Evolutionary conservation across 345 rosid species (phyloP).

Genomic region (Eucalyptus curtisii): DNA sequence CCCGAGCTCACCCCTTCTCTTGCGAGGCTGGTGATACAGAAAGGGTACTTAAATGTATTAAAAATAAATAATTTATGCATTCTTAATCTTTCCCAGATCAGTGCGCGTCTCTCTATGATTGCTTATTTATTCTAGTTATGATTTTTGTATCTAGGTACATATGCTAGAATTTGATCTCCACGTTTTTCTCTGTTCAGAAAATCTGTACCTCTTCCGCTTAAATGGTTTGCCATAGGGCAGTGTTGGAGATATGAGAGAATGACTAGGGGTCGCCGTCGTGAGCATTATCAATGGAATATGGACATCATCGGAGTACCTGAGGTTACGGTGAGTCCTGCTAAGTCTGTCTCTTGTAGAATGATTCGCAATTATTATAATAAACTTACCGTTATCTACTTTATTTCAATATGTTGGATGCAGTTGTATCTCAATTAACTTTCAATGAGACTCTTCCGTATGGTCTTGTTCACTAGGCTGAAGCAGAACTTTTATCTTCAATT

Average conservation of each 20-base stretch:
- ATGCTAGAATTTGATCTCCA: constrained; percentile 56
- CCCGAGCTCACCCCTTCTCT: constrained; percentile 97
- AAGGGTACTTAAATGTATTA: constrained; percentile 44
- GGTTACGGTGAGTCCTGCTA: constrained; percentile 45
- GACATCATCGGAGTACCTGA: constrained; percentile 91
- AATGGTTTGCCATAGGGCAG: constrained; percentile 96
- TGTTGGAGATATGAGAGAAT: constrained; percentile 99
- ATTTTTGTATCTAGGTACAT: constrained; percentile 44
- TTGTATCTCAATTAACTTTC: background rate
- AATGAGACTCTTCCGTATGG: background rate
- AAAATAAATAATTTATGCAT: background rate
- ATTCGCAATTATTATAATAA: background rate
- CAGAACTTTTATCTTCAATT: constrained; percentile 82
- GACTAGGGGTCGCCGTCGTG: constrained; percentile 96
- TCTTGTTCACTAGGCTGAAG: constrained; percentile 59
- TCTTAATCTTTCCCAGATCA: background rate
- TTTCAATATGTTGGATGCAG: background rate
- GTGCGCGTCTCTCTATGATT: background rate
- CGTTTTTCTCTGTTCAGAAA: constrained; percentile 73
- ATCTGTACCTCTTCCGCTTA: constrained; percentile 80
- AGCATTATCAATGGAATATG: constrained; percentile 99
- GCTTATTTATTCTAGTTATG: constrained; percentile 10
- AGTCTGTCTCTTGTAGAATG: background rate
- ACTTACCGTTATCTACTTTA: background rate
- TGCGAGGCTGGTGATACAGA: constrained; percentile 89